Evolutionary conservation across 192 early-diverging fungal species (phyloP), one percentile per base, ranked within the genome.

Genomic region (Coemansia sp.): DNA sequence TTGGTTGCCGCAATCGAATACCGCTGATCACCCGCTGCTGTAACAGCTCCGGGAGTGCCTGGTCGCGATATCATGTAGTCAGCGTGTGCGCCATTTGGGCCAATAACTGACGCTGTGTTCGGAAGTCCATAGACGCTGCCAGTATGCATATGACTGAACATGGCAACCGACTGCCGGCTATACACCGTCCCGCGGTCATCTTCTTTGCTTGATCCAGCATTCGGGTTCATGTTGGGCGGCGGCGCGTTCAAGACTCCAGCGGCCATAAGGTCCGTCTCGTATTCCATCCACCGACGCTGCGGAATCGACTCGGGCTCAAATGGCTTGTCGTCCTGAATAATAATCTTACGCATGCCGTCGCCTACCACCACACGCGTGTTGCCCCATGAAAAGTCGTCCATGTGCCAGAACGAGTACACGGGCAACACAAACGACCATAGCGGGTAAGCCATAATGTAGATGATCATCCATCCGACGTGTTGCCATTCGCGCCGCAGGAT

Each of bases 391-490:
- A 43, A 43, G 12, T 43, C 41, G 15, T 43, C 41, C 12, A 43
- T 15, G 15, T 43, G 41, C 41, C 41, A 43, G 41, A 43, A 43
- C 41, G 41, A 43, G 70, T 98, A 98, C 29, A 98, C 69, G 0
- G 96, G 96, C 45, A 98, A 86, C 63, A 92, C 88, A 60, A 94
- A 92, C 7, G 89, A 90, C 71, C 93, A 98, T n/a, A 97, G 74
- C 11, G 96, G 95, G 49, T 93, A 91, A 2, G 92, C 92, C 1
- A 95, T 61, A n/a, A 98, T 76, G 74, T 98, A 98, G 47, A 92
- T 89, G 23, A 89, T 62, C 90, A 92, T 92, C 90, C 90, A 90
- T 7, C 90, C 90, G 41, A 92, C 79, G 58, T 92, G 88, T 59
- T 90, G 88, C 88, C 41, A 45, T 12, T 45, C 41, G 41, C 41